Evolutionary conservation across 2,329 filamentous ascomycete species (phyloP).

Genomic region (Aspergillus melleus): DNA sequence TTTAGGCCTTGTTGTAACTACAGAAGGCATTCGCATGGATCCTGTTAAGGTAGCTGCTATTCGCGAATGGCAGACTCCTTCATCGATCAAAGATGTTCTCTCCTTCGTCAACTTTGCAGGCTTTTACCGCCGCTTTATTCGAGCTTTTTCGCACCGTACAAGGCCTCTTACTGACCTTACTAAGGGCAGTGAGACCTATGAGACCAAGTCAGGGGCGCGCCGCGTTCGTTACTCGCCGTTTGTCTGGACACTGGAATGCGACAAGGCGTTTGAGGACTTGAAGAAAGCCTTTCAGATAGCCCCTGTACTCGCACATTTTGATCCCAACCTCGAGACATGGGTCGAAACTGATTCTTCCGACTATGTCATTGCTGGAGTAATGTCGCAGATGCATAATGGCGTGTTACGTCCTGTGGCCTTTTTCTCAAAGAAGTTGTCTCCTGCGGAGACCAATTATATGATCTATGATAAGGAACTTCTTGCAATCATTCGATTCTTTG

Average conservation of each 20-base stretch:
- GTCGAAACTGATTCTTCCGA: neutral
- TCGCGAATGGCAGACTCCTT: neutral
- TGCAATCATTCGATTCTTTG: slow-evolving; percentile 25
- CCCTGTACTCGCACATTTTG: neutral
- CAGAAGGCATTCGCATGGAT: slow-evolving; percentile 18
- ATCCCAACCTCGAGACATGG: neutral
- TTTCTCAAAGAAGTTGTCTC: slow-evolving; percentile 24
- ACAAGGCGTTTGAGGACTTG: neutral
- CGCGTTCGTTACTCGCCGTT: neutral
- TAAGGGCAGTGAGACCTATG: neutral
- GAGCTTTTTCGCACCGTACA: neutral
- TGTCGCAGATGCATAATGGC: neutral
- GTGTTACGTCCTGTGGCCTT: slow-evolving; percentile 11
- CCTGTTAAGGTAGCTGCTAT: slow-evolving; percentile 8
- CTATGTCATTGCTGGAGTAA: neutral
- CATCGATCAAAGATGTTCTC: neutral
- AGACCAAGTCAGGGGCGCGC: neutral
- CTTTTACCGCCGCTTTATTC: slow-evolving; percentile 2
- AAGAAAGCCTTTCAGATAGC: neutral
- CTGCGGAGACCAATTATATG: slow-evolving; percentile 26
- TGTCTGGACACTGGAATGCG: neutral
- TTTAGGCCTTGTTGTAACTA: neutral
- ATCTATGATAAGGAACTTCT: slow-evolving; percentile 34
- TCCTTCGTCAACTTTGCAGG: neutral
- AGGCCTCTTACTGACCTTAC: neutral